A percentile compares a stretch with the other conserved stretches of the same genome.
These are phyloP conservation scores for Plantago major DNA, from an alignment of 257 asterid species.

Conservation along the genomic window DNA sequence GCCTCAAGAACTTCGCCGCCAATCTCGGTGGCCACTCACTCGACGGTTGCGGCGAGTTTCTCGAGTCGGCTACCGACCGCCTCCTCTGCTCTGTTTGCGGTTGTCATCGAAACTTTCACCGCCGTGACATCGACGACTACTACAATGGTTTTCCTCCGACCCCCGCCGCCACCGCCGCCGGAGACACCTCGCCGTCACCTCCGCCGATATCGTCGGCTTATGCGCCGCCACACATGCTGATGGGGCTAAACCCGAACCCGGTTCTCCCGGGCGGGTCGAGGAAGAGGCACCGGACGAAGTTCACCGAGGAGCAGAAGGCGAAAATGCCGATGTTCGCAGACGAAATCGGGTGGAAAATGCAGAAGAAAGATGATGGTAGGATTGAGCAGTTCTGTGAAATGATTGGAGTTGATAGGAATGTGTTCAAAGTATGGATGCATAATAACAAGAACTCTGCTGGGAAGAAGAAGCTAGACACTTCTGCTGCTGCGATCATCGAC, in stretches of 20 bases:
- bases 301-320: constrained; percentile 28
- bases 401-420: constrained; percentile 26
- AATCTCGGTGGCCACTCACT: constrained; percentile 79
- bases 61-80: constrained; percentile 56
- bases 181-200: constrained; percentile 56
- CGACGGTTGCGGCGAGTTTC: constrained; percentile 98
- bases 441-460: constrained; percentile 31
- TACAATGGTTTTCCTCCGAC: constrained; percentile 29
- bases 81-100: constrained; percentile 95
- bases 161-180: constrained; percentile 17
- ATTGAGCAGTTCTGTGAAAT: constrained; percentile 24
- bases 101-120: constrained; percentile 98
- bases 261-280: constrained; percentile 37
- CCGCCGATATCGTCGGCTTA: constrained; percentile 95
- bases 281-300: constrained; percentile 37
- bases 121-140: constrained; percentile 84
- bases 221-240: constrained; percentile 85
- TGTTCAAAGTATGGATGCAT: constrained; percentile 40
- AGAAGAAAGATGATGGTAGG: constrained; percentile 27
- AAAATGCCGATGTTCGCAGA: constrained; percentile 31
- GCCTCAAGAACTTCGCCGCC: constrained; percentile 93
- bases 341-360: constrained; percentile 31
- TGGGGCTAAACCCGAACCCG: constrained; percentile 50
- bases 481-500: too few species aligned
- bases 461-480: background rate